Conservation (phyloP, 371 early-diverging fungal genomes). For the Mortierella sp. region DNA sequence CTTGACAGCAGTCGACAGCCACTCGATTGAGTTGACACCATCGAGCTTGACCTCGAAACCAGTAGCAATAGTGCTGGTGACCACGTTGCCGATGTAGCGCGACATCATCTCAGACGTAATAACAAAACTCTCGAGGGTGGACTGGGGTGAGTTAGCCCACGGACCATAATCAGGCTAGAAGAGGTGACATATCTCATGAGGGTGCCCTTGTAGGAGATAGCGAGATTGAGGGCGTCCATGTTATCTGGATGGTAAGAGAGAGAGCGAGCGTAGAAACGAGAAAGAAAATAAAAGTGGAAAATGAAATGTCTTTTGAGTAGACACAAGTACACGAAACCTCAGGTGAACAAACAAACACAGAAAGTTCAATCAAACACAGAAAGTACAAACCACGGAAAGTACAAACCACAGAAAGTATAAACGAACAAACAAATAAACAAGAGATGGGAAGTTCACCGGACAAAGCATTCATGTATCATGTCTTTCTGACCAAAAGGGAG, state of each 20-base stretch:
- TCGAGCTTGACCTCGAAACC: slow-evolving; percentile 61
- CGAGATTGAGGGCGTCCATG: slow-evolving; percentile 67
- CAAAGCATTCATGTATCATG: too few relatives aligned
- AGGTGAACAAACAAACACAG: too few relatives aligned
- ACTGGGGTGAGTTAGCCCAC: slow-evolving; percentile 65
- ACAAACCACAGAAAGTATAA: too few relatives aligned
- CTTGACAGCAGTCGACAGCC: slow-evolving; percentile 71
- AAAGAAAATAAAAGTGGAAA: too few relatives aligned
- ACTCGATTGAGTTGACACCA: slow-evolving; percentile 56
- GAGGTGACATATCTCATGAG: slow-evolving; percentile 67
- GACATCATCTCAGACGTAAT: slow-evolving; percentile 68
- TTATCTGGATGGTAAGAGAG: slow-evolving; percentile 66
- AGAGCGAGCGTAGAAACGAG: too few relatives aligned
- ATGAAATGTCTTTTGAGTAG: too few relatives aligned
- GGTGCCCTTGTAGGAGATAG: slow-evolving; percentile 35
- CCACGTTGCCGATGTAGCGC: slow-evolving; percentile 64
- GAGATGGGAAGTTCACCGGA: too few relatives aligned
- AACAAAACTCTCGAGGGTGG: slow-evolving; percentile 58
- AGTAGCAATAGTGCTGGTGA: slow-evolving; percentile 66
- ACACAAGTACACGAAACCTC: too few relatives aligned
- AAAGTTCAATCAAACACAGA: too few relatives aligned
- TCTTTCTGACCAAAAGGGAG: too few relatives aligned
- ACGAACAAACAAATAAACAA: too few relatives aligned
- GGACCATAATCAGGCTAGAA: slow-evolving; percentile 60
- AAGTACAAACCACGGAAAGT: too few relatives aligned